Evolutionary conservation across 805 yeast genomes (phyloP), one percentile per base, ranked within the genome.

Genomic region (Saccharomyces mikatae): DNA sequence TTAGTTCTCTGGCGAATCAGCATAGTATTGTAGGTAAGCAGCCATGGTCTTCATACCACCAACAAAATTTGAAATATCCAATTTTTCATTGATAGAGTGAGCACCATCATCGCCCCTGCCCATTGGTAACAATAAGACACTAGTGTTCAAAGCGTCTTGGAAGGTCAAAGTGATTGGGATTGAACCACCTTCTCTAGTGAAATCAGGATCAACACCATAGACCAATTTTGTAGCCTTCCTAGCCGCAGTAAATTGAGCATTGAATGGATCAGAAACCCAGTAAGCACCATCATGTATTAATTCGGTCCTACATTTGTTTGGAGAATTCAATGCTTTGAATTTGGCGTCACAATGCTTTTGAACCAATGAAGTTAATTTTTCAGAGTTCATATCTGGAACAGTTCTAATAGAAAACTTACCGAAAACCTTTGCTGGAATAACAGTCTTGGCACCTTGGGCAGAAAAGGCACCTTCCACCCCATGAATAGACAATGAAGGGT

Each of bases 31-130:
- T 69, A 94, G 78, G 74, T 90, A 94, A 21, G 97, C 96, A 61
- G 92, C 85, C 73, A 92, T 80, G 13, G 96, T 87, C 78, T 94
- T 94, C 67, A 87, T 83, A 61, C 99, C 99, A 67, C 88, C 87
- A 62, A 94, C 83, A 74, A 88, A 94, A 78, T 94, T 94, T 60
- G 86, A 75, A 52, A 90, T 77, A 70, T 95, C 87, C 64, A 94
- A 75, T 77, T 94, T 94, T 76, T 94, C 99, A 70, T 94, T 94
- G 66, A 94, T 90, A 24, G 97, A 89, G 72, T 94, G 99, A 49
- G 99, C 99, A 64, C 99, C 99, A 68, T 94, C 99, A 71, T 94
- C 97, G 62, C 99, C 99, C 75, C 95, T 86, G 60, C 99, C 99
- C 87, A 94, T 87, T 59, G 99, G 99, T 64, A 94, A 81, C 66